Conservation (phyloP, 2,329 filamentous ascomycete genomes). For the Aurifilum marmelostoma region DNA sequence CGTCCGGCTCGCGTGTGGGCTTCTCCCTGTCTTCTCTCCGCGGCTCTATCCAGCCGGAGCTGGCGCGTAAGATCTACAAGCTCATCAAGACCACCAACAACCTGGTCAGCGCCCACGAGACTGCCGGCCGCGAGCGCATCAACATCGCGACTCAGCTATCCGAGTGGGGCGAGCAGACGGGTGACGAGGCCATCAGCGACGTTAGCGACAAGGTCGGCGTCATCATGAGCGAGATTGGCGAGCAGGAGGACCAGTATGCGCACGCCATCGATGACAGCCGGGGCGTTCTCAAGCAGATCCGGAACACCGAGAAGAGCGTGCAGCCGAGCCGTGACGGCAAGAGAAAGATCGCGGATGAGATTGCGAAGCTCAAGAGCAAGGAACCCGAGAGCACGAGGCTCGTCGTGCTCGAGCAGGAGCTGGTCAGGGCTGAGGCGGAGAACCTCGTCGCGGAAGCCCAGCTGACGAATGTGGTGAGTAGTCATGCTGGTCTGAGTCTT, state of each 20-base stretch:
- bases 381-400: constrained; percentile 84
- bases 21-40: constrained; percentile 89
- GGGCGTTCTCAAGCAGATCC: constrained; percentile 81
- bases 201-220: constrained; percentile 96
- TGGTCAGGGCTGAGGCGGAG: constrained; percentile 94
- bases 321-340: constrained; percentile 90
- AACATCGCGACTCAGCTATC: constrained; percentile 88
- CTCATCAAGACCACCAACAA: constrained; percentile 96
- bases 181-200: constrained; percentile 84
- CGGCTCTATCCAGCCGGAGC: constrained; percentile 81
- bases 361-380: constrained; percentile 87
- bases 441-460: constrained; percentile 96
- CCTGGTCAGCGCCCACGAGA: constrained; percentile 81
- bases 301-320: constrained; percentile 94
- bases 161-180: constrained; percentile 93
- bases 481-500: neutral
- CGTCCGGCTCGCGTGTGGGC: constrained; percentile 56
- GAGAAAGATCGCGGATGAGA: constrained; percentile 87
- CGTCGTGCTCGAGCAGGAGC: constrained; percentile 89
- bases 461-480: constrained; percentile 84
- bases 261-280: constrained; percentile 86
- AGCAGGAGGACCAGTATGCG: constrained; percentile 89
- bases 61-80: constrained; percentile 85
- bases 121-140: constrained; percentile 80
- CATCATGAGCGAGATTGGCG: constrained; percentile 86